Evolutionary conservation across 1,139 yeast species (phyloP), one percentile per base, ranked within the genome.

Genomic region (Suhomyces guaymorum): DNA sequence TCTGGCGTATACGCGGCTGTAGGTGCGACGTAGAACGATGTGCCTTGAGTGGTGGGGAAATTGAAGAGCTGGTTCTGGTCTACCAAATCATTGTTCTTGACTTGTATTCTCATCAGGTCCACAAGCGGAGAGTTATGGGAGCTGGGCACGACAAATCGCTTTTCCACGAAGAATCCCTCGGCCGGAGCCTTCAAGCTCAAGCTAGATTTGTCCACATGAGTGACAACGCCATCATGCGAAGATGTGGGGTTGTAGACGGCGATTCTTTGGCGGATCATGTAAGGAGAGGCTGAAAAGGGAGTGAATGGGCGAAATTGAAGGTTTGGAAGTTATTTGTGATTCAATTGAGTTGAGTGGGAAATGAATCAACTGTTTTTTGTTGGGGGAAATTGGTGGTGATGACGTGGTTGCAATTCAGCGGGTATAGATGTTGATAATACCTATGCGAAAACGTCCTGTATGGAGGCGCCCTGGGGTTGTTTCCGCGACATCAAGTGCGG

Each of bases 221-320:
- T 26, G 10, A 66, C 51, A 7, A 61, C 35, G 23, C 55, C 61
- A 38, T 63, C 66, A 29, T 53, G 53, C 15, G 52, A 31, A 2
- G 49, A 46, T 9, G 46, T 29, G 4, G 61, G 64, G 41, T 65
- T 66, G 44, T 55, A 48, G 17, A 65, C 41, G 11, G 73, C 64
- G 17, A 59, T 50, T 47, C 73, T 53, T 34, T 66, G 71, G 46
- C 59, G 63, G 18, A 34, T 32, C 46, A 44, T 44, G 25, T 10
- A 15, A 9, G 28, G 12, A 25, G 15, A 23, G 7, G 26, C n/a
- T n/a, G n/a, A n/a, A n/a, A n/a, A n/a, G n/a, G n/a, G n/a, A n/a
- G n/a, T n/a, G n/a, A n/a, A n/a, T n/a, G n/a, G n/a, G n/a, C n/a
- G n/a, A n/a, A n/a, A n/a, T n/a, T n/a, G n/a, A n/a, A n/a, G n/a